Percentiles rank a stretch among this genome's conserved stretches.
Evolutionary conservation across 768 basidiomycete genomes (phyloP).

Genomic region (Mycena amicta): DNA sequence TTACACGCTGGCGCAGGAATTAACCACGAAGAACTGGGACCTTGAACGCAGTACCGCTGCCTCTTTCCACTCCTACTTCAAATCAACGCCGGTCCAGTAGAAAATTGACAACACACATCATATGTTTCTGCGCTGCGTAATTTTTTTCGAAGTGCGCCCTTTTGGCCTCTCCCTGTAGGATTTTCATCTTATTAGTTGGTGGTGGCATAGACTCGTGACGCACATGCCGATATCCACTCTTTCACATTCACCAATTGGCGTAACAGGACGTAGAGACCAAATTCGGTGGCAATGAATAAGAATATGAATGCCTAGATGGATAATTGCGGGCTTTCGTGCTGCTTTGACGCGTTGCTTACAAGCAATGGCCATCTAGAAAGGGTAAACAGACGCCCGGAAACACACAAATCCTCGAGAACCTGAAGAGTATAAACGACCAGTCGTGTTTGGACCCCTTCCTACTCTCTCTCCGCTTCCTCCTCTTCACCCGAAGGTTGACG

Average conservation of each 20-base stretch:
- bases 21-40: neutral
- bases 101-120: conserved; percentile 44
- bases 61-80: conserved; percentile 81
- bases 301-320: conserved; percentile 75
- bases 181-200: conserved; percentile 2
- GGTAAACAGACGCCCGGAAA: neutral
- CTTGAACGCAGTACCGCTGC: conserved; percentile 54
- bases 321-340: neutral
- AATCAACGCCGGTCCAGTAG: neutral
- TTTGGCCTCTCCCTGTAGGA: conserved; percentile 77
- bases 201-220: conserved; percentile 11
- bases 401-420: conserved; percentile 27
- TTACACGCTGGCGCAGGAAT: conserved; percentile 17
- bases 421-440: conserved; percentile 72
- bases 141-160: conserved; percentile 73
- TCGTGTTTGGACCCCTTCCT: conserved; percentile 55
- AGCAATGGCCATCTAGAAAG: conserved; percentile 72
- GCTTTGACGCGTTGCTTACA: conserved; percentile 41
- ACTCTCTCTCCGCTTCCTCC: conserved; percentile 41
- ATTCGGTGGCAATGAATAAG: conserved; percentile 79
- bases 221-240: conserved; percentile 89
- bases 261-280: conserved; percentile 83
- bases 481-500: conserved; percentile 80
- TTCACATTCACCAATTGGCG: conserved; percentile 93
- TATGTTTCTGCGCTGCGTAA: conserved; percentile 77